These are phyloP conservation scores for Tubosaeta sp. DNA, from an alignment of 768 basidiomycete species.

Conservation along the genomic window DNA sequence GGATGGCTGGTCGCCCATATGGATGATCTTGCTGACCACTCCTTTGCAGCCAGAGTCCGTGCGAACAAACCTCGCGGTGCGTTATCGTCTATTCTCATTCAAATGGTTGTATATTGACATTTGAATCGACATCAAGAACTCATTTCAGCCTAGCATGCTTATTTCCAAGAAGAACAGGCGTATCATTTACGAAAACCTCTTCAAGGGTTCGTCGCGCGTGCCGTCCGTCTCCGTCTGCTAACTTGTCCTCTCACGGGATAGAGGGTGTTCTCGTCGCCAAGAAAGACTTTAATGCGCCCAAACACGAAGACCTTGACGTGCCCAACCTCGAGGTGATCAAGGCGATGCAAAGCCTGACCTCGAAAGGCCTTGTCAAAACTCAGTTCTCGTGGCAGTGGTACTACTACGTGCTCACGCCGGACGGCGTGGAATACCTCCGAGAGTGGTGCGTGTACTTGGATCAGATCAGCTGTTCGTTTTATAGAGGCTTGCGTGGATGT, in stretches of 20 bases:
- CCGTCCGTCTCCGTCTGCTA: neutral
- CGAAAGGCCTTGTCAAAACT: constrained; percentile 90
- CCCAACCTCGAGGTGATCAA: constrained; percentile 71
- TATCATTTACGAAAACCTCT: constrained; percentile 98
- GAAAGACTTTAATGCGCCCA: constrained; percentile 97
- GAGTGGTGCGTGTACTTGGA: constrained; percentile 54
- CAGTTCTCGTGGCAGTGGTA: constrained; percentile 99
- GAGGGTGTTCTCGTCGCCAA: constrained; percentile 99
- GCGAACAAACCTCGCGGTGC: constrained; percentile 35
- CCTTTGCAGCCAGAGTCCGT: constrained; percentile 31
- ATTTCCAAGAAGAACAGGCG: constrained; percentile 95
- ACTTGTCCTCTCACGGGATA: constrained; percentile 26
- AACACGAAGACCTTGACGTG: constrained; percentile 86
- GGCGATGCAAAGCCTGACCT: constrained; percentile 65
- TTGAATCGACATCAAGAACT: constrained; percentile 20
- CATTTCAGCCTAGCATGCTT: constrained; percentile 68
- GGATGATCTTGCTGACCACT: constrained; percentile 31
- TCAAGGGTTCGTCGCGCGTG: constrained; percentile 69
- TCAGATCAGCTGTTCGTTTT: neutral
- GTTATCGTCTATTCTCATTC: constrained; percentile 9
- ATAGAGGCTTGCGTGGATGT: neutral
- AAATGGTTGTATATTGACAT: neutral
- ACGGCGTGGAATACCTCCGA: constrained; percentile 95
- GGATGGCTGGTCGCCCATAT: constrained; percentile 27
- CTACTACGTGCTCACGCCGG: constrained; percentile 95